Evolutionary conservation across 108 stramenopile genomes (phyloP).

Genomic region (Nitzschia sp.): DNA sequence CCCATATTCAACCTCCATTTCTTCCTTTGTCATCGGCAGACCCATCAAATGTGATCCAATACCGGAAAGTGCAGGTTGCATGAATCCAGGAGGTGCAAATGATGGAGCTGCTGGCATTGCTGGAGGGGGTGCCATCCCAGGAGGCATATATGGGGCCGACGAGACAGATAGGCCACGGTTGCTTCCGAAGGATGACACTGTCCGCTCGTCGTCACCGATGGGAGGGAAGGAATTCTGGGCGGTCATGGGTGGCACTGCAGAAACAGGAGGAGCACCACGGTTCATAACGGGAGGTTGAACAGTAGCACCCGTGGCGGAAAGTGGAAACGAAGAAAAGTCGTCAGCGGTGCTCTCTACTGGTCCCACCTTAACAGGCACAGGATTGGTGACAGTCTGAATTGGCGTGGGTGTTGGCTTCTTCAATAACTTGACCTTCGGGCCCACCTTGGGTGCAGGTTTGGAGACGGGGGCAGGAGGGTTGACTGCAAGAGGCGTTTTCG

Average conservation of each 20-base stretch:
- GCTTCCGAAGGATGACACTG: conserved; percentile 46
- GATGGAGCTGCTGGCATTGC: conserved; percentile 19
- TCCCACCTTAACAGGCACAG: background rate
- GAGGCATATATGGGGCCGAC: conserved; percentile 22
- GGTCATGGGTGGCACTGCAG: conserved; percentile 5
- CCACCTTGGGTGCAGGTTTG: background rate
- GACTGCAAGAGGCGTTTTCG: too few relatives aligned
- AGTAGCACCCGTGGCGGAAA: conserved; percentile 25
- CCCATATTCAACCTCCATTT: background rate
- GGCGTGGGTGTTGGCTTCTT: too few relatives aligned
- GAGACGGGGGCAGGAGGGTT: background rate
- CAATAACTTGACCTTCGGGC: too few relatives aligned
- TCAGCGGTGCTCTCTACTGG: background rate
- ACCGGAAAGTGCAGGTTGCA: conserved; percentile 1
- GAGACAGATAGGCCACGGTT: conserved; percentile 29
- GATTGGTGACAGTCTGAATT: too few relatives aligned
- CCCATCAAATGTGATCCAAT: background rate
- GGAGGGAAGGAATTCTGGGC: conserved; percentile 7
- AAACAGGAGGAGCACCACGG: background rate
- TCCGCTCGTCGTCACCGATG: conserved; percentile 32
- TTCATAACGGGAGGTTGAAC: conserved; percentile 2
- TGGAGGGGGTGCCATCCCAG: conserved; percentile 3
- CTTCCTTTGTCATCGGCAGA: background rate
- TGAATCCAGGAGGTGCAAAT: conserved; percentile 57
- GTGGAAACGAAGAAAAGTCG: conserved; percentile 14